These are phyloP conservation scores for Naumovozyma baii DNA, from an alignment of 805 yeast species.

Conservation along the genomic window DNA sequence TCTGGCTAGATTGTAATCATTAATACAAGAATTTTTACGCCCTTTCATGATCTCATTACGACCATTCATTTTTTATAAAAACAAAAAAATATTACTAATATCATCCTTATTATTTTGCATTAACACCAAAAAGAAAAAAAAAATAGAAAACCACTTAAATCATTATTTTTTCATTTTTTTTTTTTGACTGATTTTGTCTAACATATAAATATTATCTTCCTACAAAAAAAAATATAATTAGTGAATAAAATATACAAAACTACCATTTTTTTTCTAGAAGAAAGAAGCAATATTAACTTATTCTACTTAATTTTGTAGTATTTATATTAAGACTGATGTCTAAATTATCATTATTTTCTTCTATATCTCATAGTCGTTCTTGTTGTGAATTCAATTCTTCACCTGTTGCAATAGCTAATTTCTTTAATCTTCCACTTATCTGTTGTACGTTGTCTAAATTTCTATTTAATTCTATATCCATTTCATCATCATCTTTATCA, in stretches of 20 bases:
- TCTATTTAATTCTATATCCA: conserved; percentile 76
- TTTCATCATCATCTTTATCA: conserved; percentile 84
- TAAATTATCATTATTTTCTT: conserved; percentile 71
- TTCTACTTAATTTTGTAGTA: conserved; percentile 55
- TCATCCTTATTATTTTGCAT: background rate
- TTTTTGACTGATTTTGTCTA: no score
- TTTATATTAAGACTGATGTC: conserved; percentile 76
- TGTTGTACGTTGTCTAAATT: conserved; percentile 70
- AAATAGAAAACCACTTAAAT: background rate
- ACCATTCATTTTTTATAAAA: background rate
- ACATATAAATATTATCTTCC: no score
- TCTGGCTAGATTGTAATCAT: conserved; percentile 22
- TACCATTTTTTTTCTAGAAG: background rate
- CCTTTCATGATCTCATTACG: no score
- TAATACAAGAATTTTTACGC: background rate
- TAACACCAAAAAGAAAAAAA: no score
- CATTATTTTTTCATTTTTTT: no score
- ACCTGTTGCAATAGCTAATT: conserved; percentile 60
- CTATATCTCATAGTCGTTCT: conserved; percentile 57
- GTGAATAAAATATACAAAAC: no score
- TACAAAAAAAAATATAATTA: no score
- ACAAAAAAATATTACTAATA: background rate
- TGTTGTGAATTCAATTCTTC: conserved; percentile 75
- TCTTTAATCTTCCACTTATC: conserved; percentile 58
- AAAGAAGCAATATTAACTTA: conserved; percentile 15